A percentile compares a stretch with the other conserved stretches of the same genome.
Evolutionary conservation across 2,329 filamentous ascomycete species (phyloP).

Genomic region (Pseudovirgaria hyperparasitica): DNA sequence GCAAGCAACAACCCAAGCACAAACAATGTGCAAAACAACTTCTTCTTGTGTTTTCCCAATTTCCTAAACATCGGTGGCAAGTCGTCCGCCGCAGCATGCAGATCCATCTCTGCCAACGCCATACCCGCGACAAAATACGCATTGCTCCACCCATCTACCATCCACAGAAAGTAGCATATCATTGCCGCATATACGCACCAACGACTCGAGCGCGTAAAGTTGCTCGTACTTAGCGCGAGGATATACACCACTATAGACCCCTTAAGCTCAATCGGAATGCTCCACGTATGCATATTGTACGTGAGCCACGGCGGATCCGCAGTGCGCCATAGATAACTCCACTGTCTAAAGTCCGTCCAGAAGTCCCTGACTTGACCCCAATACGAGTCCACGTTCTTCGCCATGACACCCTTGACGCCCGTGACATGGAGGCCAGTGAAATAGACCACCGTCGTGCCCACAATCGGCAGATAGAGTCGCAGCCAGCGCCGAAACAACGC

Average conservation of each 20-base stretch:
- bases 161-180: constrained; percentile 53
- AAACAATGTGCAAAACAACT: constrained; percentile 27
- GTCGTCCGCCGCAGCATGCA: constrained; percentile 15
- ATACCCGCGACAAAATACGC: constrained; percentile 23
- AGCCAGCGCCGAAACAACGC: constrained; percentile 40
- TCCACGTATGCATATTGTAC: constrained; percentile 23
- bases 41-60: constrained; percentile 39
- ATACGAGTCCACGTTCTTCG: too few relatives aligned
- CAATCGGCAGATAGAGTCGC: constrained; percentile 38
- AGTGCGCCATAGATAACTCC: constrained; percentile 51
- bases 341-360: constrained; percentile 42
- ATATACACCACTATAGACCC: constrained; percentile 54
- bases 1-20: constrained; percentile 43
- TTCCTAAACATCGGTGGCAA: constrained; percentile 29
- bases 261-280: constrained; percentile 27
- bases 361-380: constrained; percentile 16
- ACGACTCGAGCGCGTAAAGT: too few relatives aligned
- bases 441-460: constrained; percentile 42
- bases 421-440: constrained; percentile 38
- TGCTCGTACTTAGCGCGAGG: too few relatives aligned
- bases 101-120: constrained; percentile 23
- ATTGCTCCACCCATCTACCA: constrained; percentile 51
- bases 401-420: too few relatives aligned
- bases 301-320: constrained; percentile 38
- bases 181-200: constrained; percentile 40